Evolutionary conservation across 306 rosid species (phyloP).

Genomic region (Cucurbita ficifolia): DNA sequence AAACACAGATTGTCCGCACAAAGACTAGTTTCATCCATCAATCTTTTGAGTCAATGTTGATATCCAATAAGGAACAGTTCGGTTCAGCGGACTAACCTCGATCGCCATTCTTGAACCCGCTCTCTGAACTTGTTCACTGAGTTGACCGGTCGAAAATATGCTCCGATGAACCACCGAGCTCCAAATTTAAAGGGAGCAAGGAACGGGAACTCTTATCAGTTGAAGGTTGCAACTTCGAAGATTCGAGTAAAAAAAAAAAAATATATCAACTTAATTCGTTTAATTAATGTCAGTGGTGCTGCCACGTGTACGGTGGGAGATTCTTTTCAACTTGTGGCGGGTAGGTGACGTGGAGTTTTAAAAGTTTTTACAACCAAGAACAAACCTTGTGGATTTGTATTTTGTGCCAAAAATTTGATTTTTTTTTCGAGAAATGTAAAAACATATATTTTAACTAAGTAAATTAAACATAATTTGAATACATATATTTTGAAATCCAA

Average conservation of each 20-base stretch:
- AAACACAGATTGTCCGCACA: slow-evolving; percentile 25
- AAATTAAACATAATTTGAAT: too few species aligned
- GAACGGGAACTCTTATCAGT: background rate
- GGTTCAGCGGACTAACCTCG: background rate
- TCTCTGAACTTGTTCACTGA: background rate
- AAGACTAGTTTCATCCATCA: background rate
- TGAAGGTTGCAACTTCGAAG: background rate
- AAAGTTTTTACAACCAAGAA: background rate
- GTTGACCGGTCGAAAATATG: background rate
- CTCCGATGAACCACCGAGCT: background rate
- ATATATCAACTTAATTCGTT: background rate
- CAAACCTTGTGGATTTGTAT: background rate
- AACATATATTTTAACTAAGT: too few species aligned
- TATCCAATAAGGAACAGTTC: background rate
- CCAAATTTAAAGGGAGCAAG: background rate
- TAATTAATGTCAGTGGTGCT: background rate
- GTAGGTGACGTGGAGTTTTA: background rate
- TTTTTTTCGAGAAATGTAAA: too few species aligned
- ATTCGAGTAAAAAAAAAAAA: background rate
- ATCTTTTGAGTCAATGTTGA: background rate
- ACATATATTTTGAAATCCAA: too few species aligned
- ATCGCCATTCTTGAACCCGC: background rate
- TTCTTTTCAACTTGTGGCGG: background rate
- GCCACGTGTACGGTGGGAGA: background rate
- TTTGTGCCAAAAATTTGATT: background rate